These are phyloP conservation scores for Glycine tomentella DNA, from an alignment of 306 rosid species.

Conservation along the genomic window DNA sequence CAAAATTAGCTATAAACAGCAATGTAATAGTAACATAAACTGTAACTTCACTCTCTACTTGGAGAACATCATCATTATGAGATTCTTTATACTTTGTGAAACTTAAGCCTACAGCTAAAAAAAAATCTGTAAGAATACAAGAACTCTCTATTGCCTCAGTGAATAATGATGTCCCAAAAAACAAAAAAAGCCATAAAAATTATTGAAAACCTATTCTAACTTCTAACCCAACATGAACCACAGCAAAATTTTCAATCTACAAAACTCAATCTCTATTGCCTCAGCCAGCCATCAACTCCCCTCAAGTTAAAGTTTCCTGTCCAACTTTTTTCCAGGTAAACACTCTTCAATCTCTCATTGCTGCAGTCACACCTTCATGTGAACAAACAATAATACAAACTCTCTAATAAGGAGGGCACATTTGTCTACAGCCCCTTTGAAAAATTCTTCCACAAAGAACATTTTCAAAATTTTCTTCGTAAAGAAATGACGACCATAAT, in stretches of 20 bases:
- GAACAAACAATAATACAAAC: constrained; percentile 25
- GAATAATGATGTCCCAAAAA: background rate
- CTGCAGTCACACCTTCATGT: constrained; percentile 2
- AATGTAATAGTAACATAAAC: background rate
- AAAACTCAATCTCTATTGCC: constrained; percentile 1
- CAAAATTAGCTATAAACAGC: constrained; percentile 25
- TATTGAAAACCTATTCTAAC: constrained; percentile 23
- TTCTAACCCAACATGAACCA: background rate
- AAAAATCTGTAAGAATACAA: too few relatives aligned
- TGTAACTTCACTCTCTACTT: too few relatives aligned
- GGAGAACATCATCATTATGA: too few relatives aligned
- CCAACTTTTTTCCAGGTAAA: constrained; percentile 24
- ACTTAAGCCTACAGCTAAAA: too few relatives aligned
- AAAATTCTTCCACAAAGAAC: background rate
- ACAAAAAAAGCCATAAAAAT: background rate
- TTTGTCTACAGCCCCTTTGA: background rate
- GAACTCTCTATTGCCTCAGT: too few relatives aligned
- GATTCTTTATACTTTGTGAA: too few relatives aligned
- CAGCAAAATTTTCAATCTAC: background rate
- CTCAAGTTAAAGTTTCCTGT: constrained; percentile 30
- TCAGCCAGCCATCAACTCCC: constrained; percentile 21
- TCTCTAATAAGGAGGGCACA: constrained; percentile 1
- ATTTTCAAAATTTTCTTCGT: constrained; percentile 27
- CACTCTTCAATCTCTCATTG: constrained; percentile 2
- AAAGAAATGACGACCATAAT: constrained; percentile 15